phyloP scores from a whole-genome alignment of 129 eudicot species.

The Smallanthus sonchifolius region DNA sequence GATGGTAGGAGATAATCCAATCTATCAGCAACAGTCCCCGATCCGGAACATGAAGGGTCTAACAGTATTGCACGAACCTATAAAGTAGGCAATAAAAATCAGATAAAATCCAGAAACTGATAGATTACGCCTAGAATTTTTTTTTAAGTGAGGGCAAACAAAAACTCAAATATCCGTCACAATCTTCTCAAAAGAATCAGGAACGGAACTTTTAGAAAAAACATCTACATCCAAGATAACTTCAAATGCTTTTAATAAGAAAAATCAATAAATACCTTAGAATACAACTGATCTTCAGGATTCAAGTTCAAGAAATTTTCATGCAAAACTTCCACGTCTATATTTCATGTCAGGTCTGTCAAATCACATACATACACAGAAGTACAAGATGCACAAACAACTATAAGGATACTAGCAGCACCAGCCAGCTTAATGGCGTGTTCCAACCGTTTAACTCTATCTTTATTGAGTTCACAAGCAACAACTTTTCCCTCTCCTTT shows the following conservation, averaged over 20 bases:
- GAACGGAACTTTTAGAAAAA: not conserved
- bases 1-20: slow-evolving; percentile 93
- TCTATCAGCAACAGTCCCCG: slow-evolving; percentile 88
- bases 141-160: not conserved
- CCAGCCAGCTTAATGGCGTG: slow-evolving; percentile 61
- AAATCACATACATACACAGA: not conserved
- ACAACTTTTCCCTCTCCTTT: slow-evolving; percentile 73
- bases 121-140: not conserved
- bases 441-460: slow-evolving; percentile 62
- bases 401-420: slow-evolving; percentile 82
- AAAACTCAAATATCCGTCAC: not conserved
- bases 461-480: slow-evolving; percentile 86
- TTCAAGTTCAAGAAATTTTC: slow-evolving; percentile 78
- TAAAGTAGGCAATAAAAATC: not conserved
- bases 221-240: not conserved
- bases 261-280: slow-evolving; percentile 47
- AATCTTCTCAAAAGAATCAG: slow-evolving; percentile 4
- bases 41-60: slow-evolving; percentile 99
- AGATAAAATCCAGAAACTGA: slow-evolving; percentile 1
- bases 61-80: slow-evolving; percentile 84
- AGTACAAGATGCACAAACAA: slow-evolving; percentile 6
- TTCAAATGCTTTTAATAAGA: not conserved
- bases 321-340: slow-evolving; percentile 73
- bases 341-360: slow-evolving; percentile 43
- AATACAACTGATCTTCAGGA: slow-evolving; percentile 61